These are phyloP conservation scores for Prunus padus DNA, from an alignment of 306 rosid genomes.

Conservation along the genomic window DNA sequence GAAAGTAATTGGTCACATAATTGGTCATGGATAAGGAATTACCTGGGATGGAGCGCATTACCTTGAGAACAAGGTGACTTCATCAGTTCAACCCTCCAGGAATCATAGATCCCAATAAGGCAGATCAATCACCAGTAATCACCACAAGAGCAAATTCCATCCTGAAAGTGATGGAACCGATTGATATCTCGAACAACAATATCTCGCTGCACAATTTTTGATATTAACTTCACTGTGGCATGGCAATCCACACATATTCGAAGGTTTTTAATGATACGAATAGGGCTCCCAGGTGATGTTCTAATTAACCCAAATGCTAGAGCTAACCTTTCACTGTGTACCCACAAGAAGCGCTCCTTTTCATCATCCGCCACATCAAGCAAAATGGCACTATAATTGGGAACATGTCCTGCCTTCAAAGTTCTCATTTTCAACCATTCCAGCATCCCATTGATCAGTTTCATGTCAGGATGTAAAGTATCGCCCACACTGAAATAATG, in stretches of 20 bases:
- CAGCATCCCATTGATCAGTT: conserved; percentile 57
- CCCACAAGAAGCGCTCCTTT: conserved; percentile 67
- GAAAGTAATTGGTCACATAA: background rate
- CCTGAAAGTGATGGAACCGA: conserved; percentile 75
- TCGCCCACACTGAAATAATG: conserved; percentile 67
- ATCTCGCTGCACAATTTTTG: conserved; percentile 52
- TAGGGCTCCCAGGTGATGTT: conserved; percentile 58
- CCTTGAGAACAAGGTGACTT: conserved; percentile 11
- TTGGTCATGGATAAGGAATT: background rate
- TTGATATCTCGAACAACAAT: conserved; percentile 71
- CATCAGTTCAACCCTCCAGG: conserved; percentile 4
- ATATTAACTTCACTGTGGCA: conserved; percentile 62
- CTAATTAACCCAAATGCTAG: conserved; percentile 70
- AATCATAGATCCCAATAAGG: conserved; percentile 4
- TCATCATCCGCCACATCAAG: conserved; percentile 74
- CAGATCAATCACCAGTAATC: conserved; percentile 65
- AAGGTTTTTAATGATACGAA: conserved; percentile 72
- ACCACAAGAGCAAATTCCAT: conserved; percentile 62
- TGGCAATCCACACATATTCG: conserved; percentile 87
- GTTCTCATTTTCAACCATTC: conserved; percentile 59
- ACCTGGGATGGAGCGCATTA: conserved; percentile 5
- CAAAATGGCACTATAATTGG: conserved; percentile 52
- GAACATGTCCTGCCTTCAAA: conserved; percentile 60
- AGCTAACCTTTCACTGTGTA: conserved; percentile 85
- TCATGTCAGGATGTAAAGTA: conserved; percentile 62